Base-by-base conservation (phyloP, 2,329 filamentous ascomycete genomes). In the Blastomyces gilchristii region DNA sequence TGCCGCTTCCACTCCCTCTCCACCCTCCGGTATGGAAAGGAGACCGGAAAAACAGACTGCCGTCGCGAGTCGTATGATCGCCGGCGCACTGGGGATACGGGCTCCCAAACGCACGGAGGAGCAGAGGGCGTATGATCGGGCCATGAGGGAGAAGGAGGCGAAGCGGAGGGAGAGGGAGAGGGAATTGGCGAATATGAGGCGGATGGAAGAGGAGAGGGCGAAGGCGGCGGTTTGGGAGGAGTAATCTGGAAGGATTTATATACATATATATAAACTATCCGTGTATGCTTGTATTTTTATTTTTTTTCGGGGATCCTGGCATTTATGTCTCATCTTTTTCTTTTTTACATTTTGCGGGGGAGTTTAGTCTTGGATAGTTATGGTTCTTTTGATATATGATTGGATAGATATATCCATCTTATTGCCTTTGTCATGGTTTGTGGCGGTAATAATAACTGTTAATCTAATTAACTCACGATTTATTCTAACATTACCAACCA, bases 1-100 rank as follows among this genome's bases (percentile, higher is more conserved):
- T 85, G 84, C 0, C 83, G 85, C 3, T 79, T 76, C 61, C 65
- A 68, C 61, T 64, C 59, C 61, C 47, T 22, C 34, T 9, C 41
- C 59, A n/a, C 34, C 65, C 3, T 54, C 64, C 7, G 60, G 63
- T 16, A 64, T 68, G 11, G 70, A 71, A 16, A 64, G 61, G 63
- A 79, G 89, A 49, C 93, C 91, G 0, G 92, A 96, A 77, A 99
- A 96, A 80, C 95, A 92, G 66, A 95, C 95, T 65, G 90, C 91
- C 0, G 91, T 96, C 49, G 94, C 94, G 5, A 85, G 89, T 65
- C 82, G 94, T 64, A 82, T 99, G 84, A 97, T 99, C 73, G 91
- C 91, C 0, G 89, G 89, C 3, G 91, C 90, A 0, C 78, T 97
- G 67, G 94, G 94, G 0, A 84, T 97, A 62, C 85, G 87, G 71